These are phyloP conservation scores for Houttuynia cordata DNA, from an alignment of 164 flowering plant genomes.

Conservation along the genomic window DNA sequence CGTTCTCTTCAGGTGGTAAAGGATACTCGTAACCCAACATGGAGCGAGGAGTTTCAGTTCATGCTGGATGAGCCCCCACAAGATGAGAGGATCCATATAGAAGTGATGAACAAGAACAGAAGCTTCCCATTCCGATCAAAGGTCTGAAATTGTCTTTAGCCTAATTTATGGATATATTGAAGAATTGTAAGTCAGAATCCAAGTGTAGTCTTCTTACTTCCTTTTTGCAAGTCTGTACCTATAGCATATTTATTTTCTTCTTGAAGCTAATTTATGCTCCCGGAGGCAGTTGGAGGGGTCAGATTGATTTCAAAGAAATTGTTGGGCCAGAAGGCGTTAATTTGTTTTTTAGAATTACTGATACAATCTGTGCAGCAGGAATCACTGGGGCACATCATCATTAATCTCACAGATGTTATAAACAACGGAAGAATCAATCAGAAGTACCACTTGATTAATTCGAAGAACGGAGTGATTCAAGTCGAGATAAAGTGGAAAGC, in stretches of 20 bases:
- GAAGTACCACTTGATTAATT: constrained; percentile 67
- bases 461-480: constrained; percentile 59
- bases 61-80: constrained; percentile 58
- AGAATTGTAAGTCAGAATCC: not conserved
- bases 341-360: not conserved
- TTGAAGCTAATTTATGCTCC: too few relatives aligned
- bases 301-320: too few relatives aligned
- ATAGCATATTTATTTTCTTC: too few relatives aligned
- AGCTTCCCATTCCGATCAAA: constrained; percentile 19
- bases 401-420: constrained; percentile 62
- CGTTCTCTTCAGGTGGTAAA: constrained; percentile 23
- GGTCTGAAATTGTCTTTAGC: constrained; percentile 11
- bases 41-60: constrained; percentile 76
- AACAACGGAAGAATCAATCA: constrained; percentile 68
- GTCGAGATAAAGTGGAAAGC: constrained; percentile 52
- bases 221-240: not conserved
- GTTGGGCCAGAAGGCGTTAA: not conserved
- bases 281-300: too few relatives aligned
- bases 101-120: constrained; percentile 43
- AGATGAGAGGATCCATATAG: constrained; percentile 39
- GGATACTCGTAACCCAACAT: constrained; percentile 49
- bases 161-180: not conserved
- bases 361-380: constrained; percentile 22
- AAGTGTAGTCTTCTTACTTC: too few relatives aligned
- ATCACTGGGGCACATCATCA: constrained; percentile 60